These are phyloP conservation scores for Flaveria trinervia DNA, from an alignment of 129 eudicot genomes.

Conservation along the genomic window DNA sequence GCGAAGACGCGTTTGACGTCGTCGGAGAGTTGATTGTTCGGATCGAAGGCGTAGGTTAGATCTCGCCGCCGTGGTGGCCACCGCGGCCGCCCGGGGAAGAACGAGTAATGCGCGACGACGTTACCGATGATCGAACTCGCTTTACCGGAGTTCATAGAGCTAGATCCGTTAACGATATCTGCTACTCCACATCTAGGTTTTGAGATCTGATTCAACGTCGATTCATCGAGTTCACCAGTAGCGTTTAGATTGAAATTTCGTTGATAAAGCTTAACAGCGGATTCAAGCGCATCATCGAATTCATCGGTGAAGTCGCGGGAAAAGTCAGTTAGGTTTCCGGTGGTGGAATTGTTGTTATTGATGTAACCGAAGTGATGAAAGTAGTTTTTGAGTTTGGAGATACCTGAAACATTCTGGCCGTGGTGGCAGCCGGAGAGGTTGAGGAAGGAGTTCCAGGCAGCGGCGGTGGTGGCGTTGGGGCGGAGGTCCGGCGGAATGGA, in stretches of 20 bases:
- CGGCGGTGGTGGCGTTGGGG: constrained; percentile 40
- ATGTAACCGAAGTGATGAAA: constrained; percentile 69
- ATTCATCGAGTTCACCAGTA: constrained; percentile 64
- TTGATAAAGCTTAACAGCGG: constrained; percentile 52
- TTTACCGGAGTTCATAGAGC: constrained; percentile 55
- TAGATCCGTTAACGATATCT: constrained; percentile 64
- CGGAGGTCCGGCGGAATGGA: constrained; percentile 52
- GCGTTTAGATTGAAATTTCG: constrained; percentile 62
- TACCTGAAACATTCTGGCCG: constrained; percentile 46
- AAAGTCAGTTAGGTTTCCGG: no score
- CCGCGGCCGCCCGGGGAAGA: constrained; percentile 65
- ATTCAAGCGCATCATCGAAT: constrained; percentile 41
- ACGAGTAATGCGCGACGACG: constrained; percentile 59
- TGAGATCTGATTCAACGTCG: constrained; percentile 48
- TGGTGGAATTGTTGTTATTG: background rate
- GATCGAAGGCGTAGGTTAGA: constrained; percentile 55
- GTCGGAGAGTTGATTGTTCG: constrained; percentile 46
- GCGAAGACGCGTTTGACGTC: constrained; percentile 41
- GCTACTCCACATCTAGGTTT: constrained; percentile 76
- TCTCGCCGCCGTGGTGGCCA: constrained; percentile 44
- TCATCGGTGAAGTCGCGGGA: constrained; percentile 36
- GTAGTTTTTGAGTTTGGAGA: constrained; percentile 56
- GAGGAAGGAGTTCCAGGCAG: constrained; percentile 50
- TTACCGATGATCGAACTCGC: constrained; percentile 25
- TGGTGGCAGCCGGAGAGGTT: constrained; percentile 51